Percentiles rank a stretch among this genome's conserved stretches.
Evolutionary conservation across 805 yeast genomes (phyloP).

Genomic region (Helenozyma baotianmanensis): DNA sequence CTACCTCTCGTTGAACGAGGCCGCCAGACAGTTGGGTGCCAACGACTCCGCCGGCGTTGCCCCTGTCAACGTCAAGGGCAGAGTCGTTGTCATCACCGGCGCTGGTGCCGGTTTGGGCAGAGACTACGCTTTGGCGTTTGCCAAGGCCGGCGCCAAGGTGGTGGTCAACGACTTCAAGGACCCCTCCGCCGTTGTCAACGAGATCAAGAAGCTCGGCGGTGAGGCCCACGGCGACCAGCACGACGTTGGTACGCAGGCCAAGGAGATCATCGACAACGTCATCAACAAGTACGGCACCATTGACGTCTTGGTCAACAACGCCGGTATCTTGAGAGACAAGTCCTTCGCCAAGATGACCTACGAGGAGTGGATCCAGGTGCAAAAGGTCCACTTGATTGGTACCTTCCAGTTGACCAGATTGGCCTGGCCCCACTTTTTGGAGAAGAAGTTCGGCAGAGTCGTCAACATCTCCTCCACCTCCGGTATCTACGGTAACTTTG

Average conservation of each 20-base stretch:
- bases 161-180: constrained; percentile 87
- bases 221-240: constrained; percentile 79
- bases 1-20: constrained; percentile 55
- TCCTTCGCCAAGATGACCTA: constrained; percentile 83
- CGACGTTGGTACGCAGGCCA: constrained; percentile 75
- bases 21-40: constrained; percentile 46
- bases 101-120: constrained; percentile 94
- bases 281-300: constrained; percentile 72
- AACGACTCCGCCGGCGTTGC: constrained; percentile 42
- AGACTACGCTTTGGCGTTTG: constrained; percentile 80
- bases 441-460: constrained; percentile 76
- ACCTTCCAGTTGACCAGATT: constrained; percentile 78
- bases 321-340: constrained; percentile 89
- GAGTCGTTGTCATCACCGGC: constrained; percentile 90
- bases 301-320: constrained; percentile 85
- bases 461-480: constrained; percentile 92
- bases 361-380: constrained; percentile 76
- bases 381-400: constrained; percentile 78
- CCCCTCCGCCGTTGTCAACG: constrained; percentile 69
- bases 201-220: constrained; percentile 68
- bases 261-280: constrained; percentile 72
- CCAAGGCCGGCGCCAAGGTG: constrained; percentile 89
- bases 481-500: constrained; percentile 96
- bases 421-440: constrained; percentile 85
- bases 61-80: constrained; percentile 60